phyloP scores from a whole-genome alignment of 768 basidiomycete genomes.

The Hypholoma fasciculare region DNA sequence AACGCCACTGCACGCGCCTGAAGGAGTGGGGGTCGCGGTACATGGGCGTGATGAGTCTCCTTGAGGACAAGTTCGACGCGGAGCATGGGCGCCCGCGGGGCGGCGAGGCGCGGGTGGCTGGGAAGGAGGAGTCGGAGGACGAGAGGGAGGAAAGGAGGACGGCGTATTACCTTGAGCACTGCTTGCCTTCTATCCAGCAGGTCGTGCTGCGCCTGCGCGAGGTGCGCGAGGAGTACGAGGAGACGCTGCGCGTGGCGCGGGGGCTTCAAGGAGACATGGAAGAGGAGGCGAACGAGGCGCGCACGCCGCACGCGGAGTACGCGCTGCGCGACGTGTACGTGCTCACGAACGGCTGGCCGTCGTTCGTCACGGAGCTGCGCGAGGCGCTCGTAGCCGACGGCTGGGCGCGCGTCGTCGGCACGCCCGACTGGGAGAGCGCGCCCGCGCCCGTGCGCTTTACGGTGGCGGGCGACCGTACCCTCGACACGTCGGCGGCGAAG shows the following conservation, averaged over 20 bases:
- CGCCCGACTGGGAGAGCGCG: conserved; percentile 30
- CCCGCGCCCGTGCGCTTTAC: background rate
- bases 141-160: conserved; percentile 1
- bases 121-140: conserved; percentile 8
- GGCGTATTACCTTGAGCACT: conserved; percentile 40
- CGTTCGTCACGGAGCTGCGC: conserved; percentile 39
- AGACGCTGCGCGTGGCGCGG: background rate
- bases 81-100: background rate
- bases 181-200: conserved; percentile 41
- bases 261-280: too few relatives aligned
- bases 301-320: background rate
- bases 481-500: background rate
- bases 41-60: conserved; percentile 51
- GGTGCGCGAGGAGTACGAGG: conserved; percentile 32
- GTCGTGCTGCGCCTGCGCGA: conserved; percentile 37
- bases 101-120: background rate
- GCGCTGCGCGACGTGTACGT: conserved; percentile 39
- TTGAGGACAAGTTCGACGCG: conserved; percentile 16
- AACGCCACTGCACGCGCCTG: conserved; percentile 52
- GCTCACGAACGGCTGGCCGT: conserved; percentile 52
- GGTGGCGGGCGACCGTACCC: background rate
- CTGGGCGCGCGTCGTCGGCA: conserved; percentile 49
- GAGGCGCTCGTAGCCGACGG: conserved; percentile 41
- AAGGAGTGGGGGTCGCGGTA: conserved; percentile 42
- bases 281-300: background rate